phyloP scores from a whole-genome alignment of 2,329 filamentous ascomycete species.

The Aspergillus spinulosporus region DNA sequence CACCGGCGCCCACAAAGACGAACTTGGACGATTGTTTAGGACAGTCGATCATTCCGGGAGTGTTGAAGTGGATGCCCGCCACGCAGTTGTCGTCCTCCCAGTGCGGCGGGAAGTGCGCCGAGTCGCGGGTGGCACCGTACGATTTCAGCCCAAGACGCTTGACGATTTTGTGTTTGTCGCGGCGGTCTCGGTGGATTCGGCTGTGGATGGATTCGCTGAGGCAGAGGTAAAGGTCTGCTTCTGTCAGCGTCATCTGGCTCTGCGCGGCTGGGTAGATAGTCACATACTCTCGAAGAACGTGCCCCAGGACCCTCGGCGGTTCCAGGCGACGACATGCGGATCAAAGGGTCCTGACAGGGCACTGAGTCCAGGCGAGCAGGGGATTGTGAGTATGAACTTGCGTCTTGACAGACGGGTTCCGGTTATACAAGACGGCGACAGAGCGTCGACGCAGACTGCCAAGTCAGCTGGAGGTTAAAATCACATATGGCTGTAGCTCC shows the following conservation, averaged over 20 bases:
- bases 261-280: not conserved
- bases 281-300: not conserved
- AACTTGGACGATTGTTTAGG: not conserved
- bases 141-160: not conserved
- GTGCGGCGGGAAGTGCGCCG: not conserved
- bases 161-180: not conserved
- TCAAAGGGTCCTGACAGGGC: not conserved
- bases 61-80: constrained; percentile 1
- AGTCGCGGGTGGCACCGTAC: not conserved
- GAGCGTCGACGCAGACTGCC: not conserved
- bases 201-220: not conserved
- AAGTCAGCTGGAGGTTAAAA: no score
- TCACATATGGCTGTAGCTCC: no score
- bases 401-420: not conserved
- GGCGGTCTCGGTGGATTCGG: not conserved
- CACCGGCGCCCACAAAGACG: not conserved
- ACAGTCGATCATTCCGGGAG: not conserved
- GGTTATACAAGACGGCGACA: not conserved
- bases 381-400: not conserved
- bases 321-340: not conserved
- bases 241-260: not conserved
- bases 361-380: not conserved
- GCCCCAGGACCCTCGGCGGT: not conserved
- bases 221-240: not conserved
- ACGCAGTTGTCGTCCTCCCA: not conserved